phyloP scores from a whole-genome alignment of 176 grass and related monocot genomes.

The Aegilops longissima region DNA sequence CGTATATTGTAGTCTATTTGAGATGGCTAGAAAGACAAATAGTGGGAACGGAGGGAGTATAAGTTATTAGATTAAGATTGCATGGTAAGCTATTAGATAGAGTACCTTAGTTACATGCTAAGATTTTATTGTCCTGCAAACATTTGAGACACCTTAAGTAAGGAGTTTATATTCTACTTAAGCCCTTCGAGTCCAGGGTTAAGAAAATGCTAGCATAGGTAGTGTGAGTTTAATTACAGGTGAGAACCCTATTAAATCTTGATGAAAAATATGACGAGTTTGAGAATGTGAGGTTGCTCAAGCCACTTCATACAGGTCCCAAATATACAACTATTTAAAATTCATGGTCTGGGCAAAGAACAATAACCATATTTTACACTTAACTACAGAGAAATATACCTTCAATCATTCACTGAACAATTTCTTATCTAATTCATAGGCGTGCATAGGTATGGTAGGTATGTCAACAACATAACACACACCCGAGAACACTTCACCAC shows the following conservation, averaged over 20 bases:
- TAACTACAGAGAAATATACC: conserved; percentile 1
- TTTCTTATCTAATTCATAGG: background rate
- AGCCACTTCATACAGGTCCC: background rate
- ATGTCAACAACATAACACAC: background rate
- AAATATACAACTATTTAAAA: background rate
- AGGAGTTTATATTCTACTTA: background rate
- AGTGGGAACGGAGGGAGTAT: too few species aligned
- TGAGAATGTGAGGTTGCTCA: background rate
- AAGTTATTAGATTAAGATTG: background rate
- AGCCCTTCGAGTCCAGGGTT: conserved; percentile 1
- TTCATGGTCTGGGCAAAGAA: background rate
- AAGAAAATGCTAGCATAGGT: background rate
- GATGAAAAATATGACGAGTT: background rate
- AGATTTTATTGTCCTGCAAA: conserved; percentile 1
- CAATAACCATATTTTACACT: background rate
- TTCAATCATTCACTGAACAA: background rate
- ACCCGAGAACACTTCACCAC: too few species aligned
- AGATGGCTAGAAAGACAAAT: too few species aligned
- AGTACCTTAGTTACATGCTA: conserved; percentile 13
- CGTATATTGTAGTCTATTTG: too few species aligned
- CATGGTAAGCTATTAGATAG: background rate
- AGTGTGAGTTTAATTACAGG: conserved; percentile 1
- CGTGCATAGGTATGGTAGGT: background rate
- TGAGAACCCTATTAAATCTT: background rate
- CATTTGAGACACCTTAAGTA: background rate